Evolutionary conservation across 345 rosid genomes (phyloP), one percentile per base, ranked within the genome.

Genomic region (Euphorbia pulcherrima): DNA sequence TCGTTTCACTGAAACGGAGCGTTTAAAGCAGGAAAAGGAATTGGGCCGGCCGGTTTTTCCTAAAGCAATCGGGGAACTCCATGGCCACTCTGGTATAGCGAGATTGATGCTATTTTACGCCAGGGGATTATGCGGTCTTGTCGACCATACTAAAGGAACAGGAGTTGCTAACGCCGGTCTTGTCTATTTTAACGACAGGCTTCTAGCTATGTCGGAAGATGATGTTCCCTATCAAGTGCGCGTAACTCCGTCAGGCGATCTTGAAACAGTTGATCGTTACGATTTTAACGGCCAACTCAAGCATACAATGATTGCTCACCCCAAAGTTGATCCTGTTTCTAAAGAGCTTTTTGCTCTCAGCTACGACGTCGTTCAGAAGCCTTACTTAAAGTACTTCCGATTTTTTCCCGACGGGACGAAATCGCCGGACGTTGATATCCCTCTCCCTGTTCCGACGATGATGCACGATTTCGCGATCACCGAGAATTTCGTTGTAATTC

Each of bases 391-490:
- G 58, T 93, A 89, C 77, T 93, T 93, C 71, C 67, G 55, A 52
- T 81, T 93, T 74, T 86, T 78, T 1, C 85, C 92, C 0, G 84
- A 80, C 14, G 97, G 97, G 0, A 44, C 46, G 40, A 93, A 90
- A 62, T 89, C 90, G 0, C 90, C 91, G 13, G 97, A 93, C 72
- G 90, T 93, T 5, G 92, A 90, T 59, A 86, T 93, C 56, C 86
- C 89, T 0, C 76, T 93, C 0, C 60, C 82, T 0, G 83, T 79
- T 27, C 96, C 98, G 4, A 93, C 97, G 33, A 89, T 93, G 98
- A 93, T 90, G 81, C 98, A 93, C 60, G 98, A 93, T 66, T 93
- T 93, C 23, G 97, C 96, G 4, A 88, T 92, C 75, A 90, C 98
- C 0, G 85, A 90, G 84, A 85, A 82, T 69, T 90, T 81, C 57